phyloP scores from a whole-genome alignment of 2,329 filamentous ascomycete species.

The Shiraia sp. region DNA sequence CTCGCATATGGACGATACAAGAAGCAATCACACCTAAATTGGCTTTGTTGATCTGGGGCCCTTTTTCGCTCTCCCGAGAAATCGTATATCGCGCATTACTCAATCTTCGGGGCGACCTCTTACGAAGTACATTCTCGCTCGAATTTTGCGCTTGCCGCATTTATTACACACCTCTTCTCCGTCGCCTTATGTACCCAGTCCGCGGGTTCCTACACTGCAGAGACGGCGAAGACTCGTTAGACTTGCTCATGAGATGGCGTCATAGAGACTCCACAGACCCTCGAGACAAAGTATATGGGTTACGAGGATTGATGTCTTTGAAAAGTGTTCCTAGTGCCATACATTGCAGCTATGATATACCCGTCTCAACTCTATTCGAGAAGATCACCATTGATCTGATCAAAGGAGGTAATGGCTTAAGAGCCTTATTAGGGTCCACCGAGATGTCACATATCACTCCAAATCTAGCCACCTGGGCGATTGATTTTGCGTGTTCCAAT shows the following conservation, averaged over 20 bases:
- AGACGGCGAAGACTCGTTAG: slow-evolving; percentile 8
- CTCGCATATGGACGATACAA: slow-evolving; percentile 23
- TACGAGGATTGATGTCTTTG: slow-evolving; percentile 16
- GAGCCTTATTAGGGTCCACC: slow-evolving; percentile 13
- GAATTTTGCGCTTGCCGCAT: slow-evolving; percentile 1
- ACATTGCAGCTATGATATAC: slow-evolving; percentile 9
- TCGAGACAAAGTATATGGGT: slow-evolving; percentile 29
- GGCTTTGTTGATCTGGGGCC: slow-evolving; percentile 15
- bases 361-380: slow-evolving; percentile 7
- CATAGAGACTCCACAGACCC: slow-evolving; percentile 23
- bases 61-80: slow-evolving; percentile 6
- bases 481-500: slow-evolving; percentile 20
- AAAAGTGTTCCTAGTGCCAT: slow-evolving; percentile 5
- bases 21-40: slow-evolving; percentile 17
- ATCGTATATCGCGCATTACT: slow-evolving; percentile 4
- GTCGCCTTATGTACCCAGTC: slow-evolving; percentile 17
- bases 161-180: slow-evolving; percentile 8
- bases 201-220: slow-evolving; percentile 13
- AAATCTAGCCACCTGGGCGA: slow-evolving; percentile 15
- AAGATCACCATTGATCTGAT: slow-evolving; percentile 19
- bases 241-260: slow-evolving; percentile 23
- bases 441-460: slow-evolving; percentile 14
- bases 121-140: slow-evolving; percentile 1
- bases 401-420: slow-evolving; percentile 5
- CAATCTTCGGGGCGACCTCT: slow-evolving; percentile 5